A percentile compares a stretch with the other conserved stretches of the same genome.
phyloP scores from a whole-genome alignment of 176 grass and related monocot genomes.

The Carex cristatella region DNA sequence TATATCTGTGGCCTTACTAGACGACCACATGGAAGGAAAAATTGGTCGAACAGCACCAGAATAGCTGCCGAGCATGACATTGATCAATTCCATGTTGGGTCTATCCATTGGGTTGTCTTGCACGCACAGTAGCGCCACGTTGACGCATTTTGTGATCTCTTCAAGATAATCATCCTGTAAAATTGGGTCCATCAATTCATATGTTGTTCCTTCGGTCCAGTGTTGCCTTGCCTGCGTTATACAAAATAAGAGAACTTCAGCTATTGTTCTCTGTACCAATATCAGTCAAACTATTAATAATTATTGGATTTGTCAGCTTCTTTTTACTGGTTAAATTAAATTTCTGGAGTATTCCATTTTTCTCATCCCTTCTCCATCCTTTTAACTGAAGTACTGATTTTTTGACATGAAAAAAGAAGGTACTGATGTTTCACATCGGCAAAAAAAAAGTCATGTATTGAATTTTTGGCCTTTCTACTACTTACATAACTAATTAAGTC shows the following conservation, averaged over 20 bases:
- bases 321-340: too few relatives aligned
- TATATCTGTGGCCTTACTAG: too few relatives aligned
- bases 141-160: neutral
- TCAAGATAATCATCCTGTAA: neutral
- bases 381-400: too few relatives aligned
- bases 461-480: too few relatives aligned
- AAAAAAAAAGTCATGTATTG: too few relatives aligned
- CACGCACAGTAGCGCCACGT: neutral
- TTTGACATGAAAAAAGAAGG: too few relatives aligned
- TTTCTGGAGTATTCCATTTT: too few relatives aligned
- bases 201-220: neutral
- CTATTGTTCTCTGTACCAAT: too few relatives aligned
- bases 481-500: constrained; percentile 10
- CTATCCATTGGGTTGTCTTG: neutral
- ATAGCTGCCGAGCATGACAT: constrained; percentile 4
- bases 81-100: neutral
- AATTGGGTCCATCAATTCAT: neutral
- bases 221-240: constrained; percentile 3
- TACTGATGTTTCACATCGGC: too few relatives aligned
- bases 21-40: neutral
- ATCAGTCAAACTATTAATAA: too few relatives aligned
- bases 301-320: too few relatives aligned
- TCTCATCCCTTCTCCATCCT: too few relatives aligned
- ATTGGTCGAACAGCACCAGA: neutral
- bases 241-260: neutral